A percentile compares a stretch with the other conserved stretches of the same genome.
These are phyloP conservation scores for Rhodotorula sp. DNA, from an alignment of 1,284 basidiomycete genomes.

Conservation along the genomic window DNA sequence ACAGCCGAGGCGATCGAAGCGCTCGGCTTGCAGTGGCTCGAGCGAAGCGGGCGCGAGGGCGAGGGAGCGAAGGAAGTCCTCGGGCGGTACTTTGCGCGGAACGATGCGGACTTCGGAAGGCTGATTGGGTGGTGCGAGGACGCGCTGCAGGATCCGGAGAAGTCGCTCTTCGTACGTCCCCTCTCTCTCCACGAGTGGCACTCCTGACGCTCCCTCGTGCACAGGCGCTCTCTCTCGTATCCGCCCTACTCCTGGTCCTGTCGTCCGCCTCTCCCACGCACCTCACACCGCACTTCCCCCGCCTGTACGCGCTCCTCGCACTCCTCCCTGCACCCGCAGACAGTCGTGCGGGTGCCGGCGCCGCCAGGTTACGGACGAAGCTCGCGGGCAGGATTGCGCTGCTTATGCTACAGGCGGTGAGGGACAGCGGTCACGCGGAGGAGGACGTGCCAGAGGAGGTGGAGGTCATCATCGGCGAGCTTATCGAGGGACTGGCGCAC, in stretches of 20 bases:
- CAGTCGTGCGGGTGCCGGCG: not conserved
- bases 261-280: constrained; percentile 1
- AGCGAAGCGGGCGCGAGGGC: constrained; percentile 73
- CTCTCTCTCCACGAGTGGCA: not conserved
- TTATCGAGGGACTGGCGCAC: constrained; percentile 78
- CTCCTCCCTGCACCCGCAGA: constrained; percentile 9
- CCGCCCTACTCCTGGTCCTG: constrained; percentile 20
- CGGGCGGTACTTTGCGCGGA: constrained; percentile 73
- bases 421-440: constrained; percentile 53
- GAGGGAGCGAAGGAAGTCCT: constrained; percentile 74
- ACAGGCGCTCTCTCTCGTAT: constrained; percentile 8
- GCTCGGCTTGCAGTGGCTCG: constrained; percentile 64
- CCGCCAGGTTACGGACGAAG: constrained; percentile 21
- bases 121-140: constrained; percentile 18
- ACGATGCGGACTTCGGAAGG: not conserved
- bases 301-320: constrained; percentile 26
- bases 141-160: not conserved
- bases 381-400: constrained; percentile 35
- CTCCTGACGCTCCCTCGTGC: too few species aligned
- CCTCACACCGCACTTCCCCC: not conserved
- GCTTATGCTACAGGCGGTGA: constrained; percentile 1
- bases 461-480: constrained; percentile 71
- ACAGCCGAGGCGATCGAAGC: constrained; percentile 62
- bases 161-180: constrained; percentile 6
- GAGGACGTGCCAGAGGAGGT: constrained; percentile 76